Percentiles rank a stretch among this genome's conserved stretches.
Conservation (phyloP, 78 protist species). For the Dictyostelium capitatum region DNA sequence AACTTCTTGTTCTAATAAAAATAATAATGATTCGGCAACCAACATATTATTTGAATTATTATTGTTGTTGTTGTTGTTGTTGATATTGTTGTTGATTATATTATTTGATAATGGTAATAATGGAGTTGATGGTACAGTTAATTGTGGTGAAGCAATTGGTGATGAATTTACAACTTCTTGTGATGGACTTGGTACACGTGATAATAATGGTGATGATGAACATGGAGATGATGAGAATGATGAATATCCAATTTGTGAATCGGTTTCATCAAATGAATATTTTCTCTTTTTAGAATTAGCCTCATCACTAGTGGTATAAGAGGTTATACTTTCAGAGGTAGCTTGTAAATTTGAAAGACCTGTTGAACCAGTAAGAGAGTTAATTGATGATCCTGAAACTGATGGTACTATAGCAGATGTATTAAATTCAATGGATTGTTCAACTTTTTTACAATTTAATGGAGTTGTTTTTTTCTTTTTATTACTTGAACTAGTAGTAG, state of each 20-base stretch:
- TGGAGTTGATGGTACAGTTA: slow-evolving; percentile 19
- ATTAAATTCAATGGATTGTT: neutral
- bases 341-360: no score
- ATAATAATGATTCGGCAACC: slow-evolving; percentile 22
- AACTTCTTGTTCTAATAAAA: slow-evolving; percentile 54
- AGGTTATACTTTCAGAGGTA: no score
- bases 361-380: neutral
- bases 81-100: neutral
- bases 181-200: slow-evolving; percentile 25
- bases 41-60: neutral
- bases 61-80: neutral
- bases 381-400: neutral
- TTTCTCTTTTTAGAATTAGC: neutral
- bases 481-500: neutral
- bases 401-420: slow-evolving; percentile 12
- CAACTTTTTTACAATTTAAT: slow-evolving; percentile 1
- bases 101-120: neutral
- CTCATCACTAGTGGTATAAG: neutral
- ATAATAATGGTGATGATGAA: slow-evolving; percentile 5
- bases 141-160: slow-evolving; percentile 13
- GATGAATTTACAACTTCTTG: neutral
- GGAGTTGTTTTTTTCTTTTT: neutral
- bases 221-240: neutral
- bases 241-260: neutral
- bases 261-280: neutral